Evolutionary conservation across 306 rosid species (phyloP), one percentile per base, ranked within the genome.

Genomic region (Prunus campanulata): DNA sequence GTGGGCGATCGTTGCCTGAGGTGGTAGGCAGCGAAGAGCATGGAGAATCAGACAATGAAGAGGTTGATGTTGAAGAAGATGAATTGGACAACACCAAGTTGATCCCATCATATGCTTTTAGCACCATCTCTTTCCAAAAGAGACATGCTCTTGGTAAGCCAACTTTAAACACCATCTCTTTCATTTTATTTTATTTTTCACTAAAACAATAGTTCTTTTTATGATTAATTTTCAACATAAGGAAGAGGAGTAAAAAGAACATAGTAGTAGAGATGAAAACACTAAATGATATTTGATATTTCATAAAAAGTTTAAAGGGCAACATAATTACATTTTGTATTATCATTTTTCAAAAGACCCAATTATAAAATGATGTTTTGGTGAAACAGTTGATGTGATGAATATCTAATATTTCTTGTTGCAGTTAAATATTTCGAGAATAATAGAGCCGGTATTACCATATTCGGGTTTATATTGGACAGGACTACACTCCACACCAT

Each of bases 371-470:
- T 32, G 39, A 0, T 35, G 42, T 35, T 35, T 35, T 35, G 44
- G 44, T 35, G 44, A 35, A 35, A 1, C 1, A 8, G 44, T 35
- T 35, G 44, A 35, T 0, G 44, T 35, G 44, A 35, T 35, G 44
- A 35, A 35, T 35, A 35, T 35, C 42, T 35, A 35, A 35, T 35
- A 35, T 35, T 35, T 35, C 44, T 35, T 35, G 44, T 51, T 72
- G 85, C 92, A 92, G 97, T 95, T 80, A 86, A 85, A 14, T 95
- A 95, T 77, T 89, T 95, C 30, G 96, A 95, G 89, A 90, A 92
- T 71, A 95, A 92, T 42, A 84, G 83, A 78, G 98, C 97, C 12
- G 97, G 97, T 19, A 86, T 95, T 48, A 95, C 98, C 0, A 82
- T 89, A 5, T 95, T 63, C 54, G 97, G 98, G 74, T 85, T 95